A percentile compares a stretch with the other conserved stretches of the same genome.
Evolutionary conservation across 805 yeast genomes (phyloP).

Genomic region (Yarrowia sp.): DNA sequence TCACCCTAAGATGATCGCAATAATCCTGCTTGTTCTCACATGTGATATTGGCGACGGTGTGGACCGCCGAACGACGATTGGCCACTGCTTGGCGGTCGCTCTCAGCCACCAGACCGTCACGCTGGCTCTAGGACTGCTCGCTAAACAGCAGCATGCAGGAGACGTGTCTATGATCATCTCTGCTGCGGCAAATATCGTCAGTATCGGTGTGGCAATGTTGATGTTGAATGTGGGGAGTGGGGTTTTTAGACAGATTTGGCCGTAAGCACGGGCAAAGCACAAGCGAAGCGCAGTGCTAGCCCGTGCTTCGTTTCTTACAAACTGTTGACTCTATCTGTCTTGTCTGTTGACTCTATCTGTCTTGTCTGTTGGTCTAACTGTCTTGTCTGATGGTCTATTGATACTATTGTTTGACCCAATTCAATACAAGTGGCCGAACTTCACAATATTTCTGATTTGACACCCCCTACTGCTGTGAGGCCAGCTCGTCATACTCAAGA

Average conservation of each 20-base stretch:
- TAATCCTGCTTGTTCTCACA: conserved; percentile 8
- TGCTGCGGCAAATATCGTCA: conserved; percentile 23
- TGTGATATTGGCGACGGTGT: conserved; percentile 31
- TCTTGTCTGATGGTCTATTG: no score
- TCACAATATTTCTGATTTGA: no score
- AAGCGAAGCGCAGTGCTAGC: not conserved
- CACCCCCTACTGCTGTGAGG: no score
- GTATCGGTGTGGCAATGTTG: conserved; percentile 30
- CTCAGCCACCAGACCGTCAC: conserved; percentile 30
- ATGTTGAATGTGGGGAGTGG: conserved; percentile 1
- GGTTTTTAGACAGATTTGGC: conserved; percentile 3
- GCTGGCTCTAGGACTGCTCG: conserved; percentile 1
- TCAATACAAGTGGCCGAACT: no score
- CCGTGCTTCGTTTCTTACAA: no score
- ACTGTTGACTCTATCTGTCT: no score
- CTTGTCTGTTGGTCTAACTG: no score
- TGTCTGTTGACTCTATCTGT: no score
- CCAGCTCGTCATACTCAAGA: no score
- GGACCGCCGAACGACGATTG: conserved; percentile 28
- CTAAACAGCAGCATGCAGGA: conserved; percentile 8
- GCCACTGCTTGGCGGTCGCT: conserved; percentile 30
- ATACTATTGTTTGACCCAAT: no score
- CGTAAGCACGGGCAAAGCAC: not conserved
- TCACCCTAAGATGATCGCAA: conserved; percentile 5
- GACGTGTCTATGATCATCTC: conserved; percentile 15